A percentile compares a stretch with the other conserved stretches of the same genome.
These are phyloP conservation scores for Wickerhamomyces pijperi DNA, from an alignment of 805 yeast species.

Conservation along the genomic window DNA sequence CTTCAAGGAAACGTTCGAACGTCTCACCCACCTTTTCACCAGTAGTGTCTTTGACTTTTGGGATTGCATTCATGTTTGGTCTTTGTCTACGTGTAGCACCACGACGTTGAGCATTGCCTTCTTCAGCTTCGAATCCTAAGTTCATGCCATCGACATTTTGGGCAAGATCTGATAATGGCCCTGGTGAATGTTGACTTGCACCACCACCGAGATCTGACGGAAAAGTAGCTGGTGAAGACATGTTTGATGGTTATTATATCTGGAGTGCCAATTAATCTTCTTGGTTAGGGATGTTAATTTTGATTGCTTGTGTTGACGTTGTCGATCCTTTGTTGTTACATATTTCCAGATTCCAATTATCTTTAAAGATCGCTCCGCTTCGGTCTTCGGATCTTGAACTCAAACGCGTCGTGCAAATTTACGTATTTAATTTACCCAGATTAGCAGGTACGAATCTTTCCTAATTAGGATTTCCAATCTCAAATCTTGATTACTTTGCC, in stretches of 20 bases:
- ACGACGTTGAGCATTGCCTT: slow-evolving; percentile 4
- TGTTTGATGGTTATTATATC: too few species aligned
- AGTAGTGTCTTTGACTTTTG: slow-evolving; percentile 80
- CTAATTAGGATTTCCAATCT: neutral
- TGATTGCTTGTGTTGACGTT: too few species aligned
- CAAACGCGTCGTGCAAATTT: neutral
- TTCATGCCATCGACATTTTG: slow-evolving; percentile 9
- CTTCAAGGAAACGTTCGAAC: slow-evolving; percentile 75
- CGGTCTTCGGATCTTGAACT: too few species aligned
- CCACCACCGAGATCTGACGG: slow-evolving; percentile 14
- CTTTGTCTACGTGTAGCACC: slow-evolving; percentile 28
- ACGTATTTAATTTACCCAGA: neutral
- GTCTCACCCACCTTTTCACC: slow-evolving; percentile 91
- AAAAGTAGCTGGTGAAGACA: slow-evolving; percentile 14
- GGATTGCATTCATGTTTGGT: slow-evolving; percentile 57
- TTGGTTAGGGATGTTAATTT: too few species aligned
- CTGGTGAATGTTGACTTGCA: neutral
- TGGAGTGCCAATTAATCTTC: too few species aligned
- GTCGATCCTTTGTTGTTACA: too few species aligned
- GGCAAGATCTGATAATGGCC: slow-evolving; percentile 15
- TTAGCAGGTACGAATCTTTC: neutral
- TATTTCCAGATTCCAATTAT: too few species aligned
- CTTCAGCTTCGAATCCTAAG: slow-evolving; percentile 5
- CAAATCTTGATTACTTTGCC: neutral
- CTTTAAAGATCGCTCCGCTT: too few species aligned